These are phyloP conservation scores for Aspergillus alliaceus DNA, from an alignment of 2,329 filamentous ascomycete species.

Conservation along the genomic window DNA sequence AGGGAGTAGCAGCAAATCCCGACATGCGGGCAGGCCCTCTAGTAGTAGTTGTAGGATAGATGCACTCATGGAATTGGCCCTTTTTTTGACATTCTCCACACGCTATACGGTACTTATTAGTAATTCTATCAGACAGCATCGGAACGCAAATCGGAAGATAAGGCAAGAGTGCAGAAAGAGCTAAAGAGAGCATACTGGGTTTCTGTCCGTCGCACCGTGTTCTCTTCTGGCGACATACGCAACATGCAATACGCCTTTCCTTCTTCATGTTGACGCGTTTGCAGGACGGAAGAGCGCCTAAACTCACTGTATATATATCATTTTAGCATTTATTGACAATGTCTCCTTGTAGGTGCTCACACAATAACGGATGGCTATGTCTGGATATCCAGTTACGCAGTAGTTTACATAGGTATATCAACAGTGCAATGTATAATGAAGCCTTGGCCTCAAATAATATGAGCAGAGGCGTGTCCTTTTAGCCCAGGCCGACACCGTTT, in stretches of 20 bases:
- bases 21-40: too few species aligned
- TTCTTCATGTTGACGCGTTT: background rate
- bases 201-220: background rate
- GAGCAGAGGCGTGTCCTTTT: background rate
- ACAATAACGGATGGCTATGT: background rate
- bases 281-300: background rate
- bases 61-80: slow-evolving; percentile 5
- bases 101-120: too few species aligned
- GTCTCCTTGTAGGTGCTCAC: background rate
- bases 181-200: background rate
- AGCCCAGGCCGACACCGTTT: background rate
- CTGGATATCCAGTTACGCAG: background rate
- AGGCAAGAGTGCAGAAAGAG: background rate
- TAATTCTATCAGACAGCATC: too few species aligned
- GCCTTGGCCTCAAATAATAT: background rate
- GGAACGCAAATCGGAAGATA: background rate
- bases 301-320: background rate
- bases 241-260: background rate
- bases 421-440: background rate
- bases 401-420: background rate
- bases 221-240: background rate
- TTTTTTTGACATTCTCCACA: background rate
- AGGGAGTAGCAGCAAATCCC: too few species aligned
- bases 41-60: too few species aligned
- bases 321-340: background rate